Evolutionary conservation across 768 basidiomycete genomes (phyloP), one percentile per base, ranked within the genome.

Genomic region (Boletellus ananiceps): DNA sequence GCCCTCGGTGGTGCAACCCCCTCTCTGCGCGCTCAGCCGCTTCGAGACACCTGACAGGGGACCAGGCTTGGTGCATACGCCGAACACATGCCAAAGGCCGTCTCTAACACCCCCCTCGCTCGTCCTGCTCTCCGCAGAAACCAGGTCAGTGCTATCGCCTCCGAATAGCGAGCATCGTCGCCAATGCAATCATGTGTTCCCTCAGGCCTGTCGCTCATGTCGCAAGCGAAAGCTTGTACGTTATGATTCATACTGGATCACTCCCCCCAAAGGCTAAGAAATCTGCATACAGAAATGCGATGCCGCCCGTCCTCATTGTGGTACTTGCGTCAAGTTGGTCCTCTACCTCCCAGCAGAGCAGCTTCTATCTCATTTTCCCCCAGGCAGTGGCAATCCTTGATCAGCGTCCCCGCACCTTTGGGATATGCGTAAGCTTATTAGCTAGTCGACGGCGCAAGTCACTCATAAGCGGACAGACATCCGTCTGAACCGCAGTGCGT

Each of bases 401-500:
- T 90, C 53, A 86, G 87, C 58, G 89, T 92, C 29, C 89, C 89
- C 8, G 85, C 90, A 8, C 89, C 89, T 41, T 79, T 84, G 23
- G 89, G 90, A 58, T 92, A 89, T 70, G 83, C 83, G 88, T 90
- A 61, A 66, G 86, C 45, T 5, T 5, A 19, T 37, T 45, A 25
- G 13, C 44, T 23, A 38, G 40, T n/a, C 47, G 16, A 19, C 47
- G 16, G 25, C 23, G 18, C 44, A 19, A 21, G 25, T 9, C 41
- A 14, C 49, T 59, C 41, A 55, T 42, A 41, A 40, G 56, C 42
- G 55, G 35, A 29, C 57, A 90, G 88, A 19, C 89, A 93, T 67
- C 90, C 90, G n/a, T 72, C 79, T 9, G 88, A 90, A 64, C 89
- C 89, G 8, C 84, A 86, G 59, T 93, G 89, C 59, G 80, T 80